These are phyloP conservation scores for Paramecium octaurelia DNA, from an alignment of 73 alveolate species.

Conservation along the genomic window DNA sequence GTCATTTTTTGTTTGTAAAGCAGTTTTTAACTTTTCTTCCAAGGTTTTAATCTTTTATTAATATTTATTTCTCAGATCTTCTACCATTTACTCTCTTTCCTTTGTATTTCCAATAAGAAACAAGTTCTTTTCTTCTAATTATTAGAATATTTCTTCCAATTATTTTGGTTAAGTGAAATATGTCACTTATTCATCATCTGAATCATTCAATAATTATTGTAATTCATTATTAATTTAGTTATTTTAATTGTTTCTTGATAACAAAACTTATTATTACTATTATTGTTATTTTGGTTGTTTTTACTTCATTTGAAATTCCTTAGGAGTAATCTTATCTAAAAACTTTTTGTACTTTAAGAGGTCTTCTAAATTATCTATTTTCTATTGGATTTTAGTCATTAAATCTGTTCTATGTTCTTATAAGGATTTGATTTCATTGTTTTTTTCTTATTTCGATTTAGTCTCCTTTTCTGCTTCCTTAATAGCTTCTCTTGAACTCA, in stretches of 20 bases:
- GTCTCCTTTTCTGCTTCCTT: conserved; percentile 58
- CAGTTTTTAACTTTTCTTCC: conserved; percentile 36
- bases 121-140: conserved; percentile 55
- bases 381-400: conserved; percentile 41
- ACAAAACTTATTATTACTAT: background rate
- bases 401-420: conserved; percentile 51
- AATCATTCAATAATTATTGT: conserved; percentile 31
- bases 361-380: conserved; percentile 56
- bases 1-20: conserved; percentile 31
- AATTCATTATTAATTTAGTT: conserved; percentile 32
- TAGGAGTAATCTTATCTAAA: conserved; percentile 59
- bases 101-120: conserved; percentile 53
- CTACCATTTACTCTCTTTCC: conserved; percentile 60
- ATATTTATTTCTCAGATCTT: conserved; percentile 48
- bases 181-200: conserved; percentile 59
- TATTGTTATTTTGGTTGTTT: background rate
- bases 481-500: conserved; percentile 51
- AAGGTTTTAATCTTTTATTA: background rate
- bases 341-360: conserved; percentile 50
- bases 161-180: conserved; percentile 51
- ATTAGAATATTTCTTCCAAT: conserved; percentile 53
- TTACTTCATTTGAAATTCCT: conserved; percentile 10
- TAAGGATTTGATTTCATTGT: conserved; percentile 24
- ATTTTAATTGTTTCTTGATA: background rate
- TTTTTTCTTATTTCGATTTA: conserved; percentile 30